phyloP scores from a whole-genome alignment of 805 yeast genomes.

The Blastobotrys muscicola region DNA sequence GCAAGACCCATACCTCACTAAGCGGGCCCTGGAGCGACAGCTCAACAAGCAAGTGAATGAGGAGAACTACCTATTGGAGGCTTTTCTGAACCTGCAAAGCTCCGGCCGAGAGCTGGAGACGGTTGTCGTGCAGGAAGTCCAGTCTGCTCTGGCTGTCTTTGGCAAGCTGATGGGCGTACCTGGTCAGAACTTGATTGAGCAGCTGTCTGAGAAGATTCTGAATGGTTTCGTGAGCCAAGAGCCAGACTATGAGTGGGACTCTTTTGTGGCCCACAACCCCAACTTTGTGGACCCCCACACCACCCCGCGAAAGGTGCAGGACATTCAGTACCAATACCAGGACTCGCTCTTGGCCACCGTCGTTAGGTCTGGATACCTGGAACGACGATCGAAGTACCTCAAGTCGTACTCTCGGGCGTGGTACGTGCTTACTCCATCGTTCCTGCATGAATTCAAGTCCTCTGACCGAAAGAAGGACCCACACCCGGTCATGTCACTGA shows the following conservation, averaged over 20 bases:
- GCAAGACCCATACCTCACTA: slow-evolving; percentile 76
- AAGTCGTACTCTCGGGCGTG: slow-evolving; percentile 87
- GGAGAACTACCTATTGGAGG: slow-evolving; percentile 82
- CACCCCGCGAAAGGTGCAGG: slow-evolving; percentile 52
- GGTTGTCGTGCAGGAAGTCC: slow-evolving; percentile 79
- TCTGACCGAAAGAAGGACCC: slow-evolving; percentile 75
- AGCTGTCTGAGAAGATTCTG: slow-evolving; percentile 61
- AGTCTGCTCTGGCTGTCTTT: slow-evolving; percentile 65
- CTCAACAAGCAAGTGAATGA: slow-evolving; percentile 69
- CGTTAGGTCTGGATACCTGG: slow-evolving; percentile 71
- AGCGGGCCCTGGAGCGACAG: slow-evolving; percentile 62
- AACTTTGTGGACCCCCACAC: slow-evolving; percentile 57
- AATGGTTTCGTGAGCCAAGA: slow-evolving; percentile 71
- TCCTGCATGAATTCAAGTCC: slow-evolving; percentile 82
- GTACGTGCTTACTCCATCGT: slow-evolving; percentile 84
- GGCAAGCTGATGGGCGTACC: slow-evolving; percentile 50
- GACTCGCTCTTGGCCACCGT: slow-evolving; percentile 58
- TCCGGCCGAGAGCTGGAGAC: slow-evolving; percentile 84
- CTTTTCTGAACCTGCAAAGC: slow-evolving; percentile 74
- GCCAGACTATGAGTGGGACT: slow-evolving; percentile 80
- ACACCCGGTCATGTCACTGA: slow-evolving; percentile 71
- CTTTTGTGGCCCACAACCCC: slow-evolving; percentile 62
- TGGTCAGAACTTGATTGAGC: slow-evolving; percentile 26
- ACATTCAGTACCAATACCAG: slow-evolving; percentile 57
- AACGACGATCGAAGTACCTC: slow-evolving; percentile 82